Evolutionary conservation across 2,329 filamentous ascomycete species (phyloP), one percentile per base, ranked within the genome.

Genomic region (Pyricularia pennisetigena): DNA sequence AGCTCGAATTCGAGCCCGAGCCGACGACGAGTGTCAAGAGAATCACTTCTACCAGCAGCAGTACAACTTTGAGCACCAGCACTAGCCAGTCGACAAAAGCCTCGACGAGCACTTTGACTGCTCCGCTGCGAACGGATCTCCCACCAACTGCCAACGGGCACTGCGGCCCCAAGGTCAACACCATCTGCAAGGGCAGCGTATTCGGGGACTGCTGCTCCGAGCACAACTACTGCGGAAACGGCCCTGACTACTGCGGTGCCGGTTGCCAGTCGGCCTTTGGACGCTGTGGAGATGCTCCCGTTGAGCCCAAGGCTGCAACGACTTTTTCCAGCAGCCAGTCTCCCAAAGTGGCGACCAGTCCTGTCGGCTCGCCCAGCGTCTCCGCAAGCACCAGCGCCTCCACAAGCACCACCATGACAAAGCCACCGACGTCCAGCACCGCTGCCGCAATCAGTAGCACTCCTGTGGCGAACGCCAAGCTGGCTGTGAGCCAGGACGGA

Each of bases 21-120:
- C 24, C 68, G 9, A 64, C 61, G 29, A 63, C 67, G 6, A 64
- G 66, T 23, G 64, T 67, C 3, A 64, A 67, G 12, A 57, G 67
- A 20, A 66, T 57, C 16, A 57, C 66, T 16, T 64, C 66, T 2
- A 32, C 3, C 9, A 79, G 49, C 72, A 70, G 54, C 70, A 73
- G 67, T 71, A 72, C 71, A 74, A 72, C 68, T 69, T 70, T 68
- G 70, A 75, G 26, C 20, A 32, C 63, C 20, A 67, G 61, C 5
- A 69, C 66, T 3, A 68, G 24, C 28, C 49, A 59, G 41, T 68
- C 69, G 24, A 69, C 68, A 20, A 68, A 61, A 23, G 41, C 64
- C 7, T 68, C 64, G 4, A 61, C 62, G 7, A 68, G 28, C 20
- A 68, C 69, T 23, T 67, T 68, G 49, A 49, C 54, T 20, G 70